phyloP scores from a whole-genome alignment of 306 rosid species.

The Lotus japonicus region DNA sequence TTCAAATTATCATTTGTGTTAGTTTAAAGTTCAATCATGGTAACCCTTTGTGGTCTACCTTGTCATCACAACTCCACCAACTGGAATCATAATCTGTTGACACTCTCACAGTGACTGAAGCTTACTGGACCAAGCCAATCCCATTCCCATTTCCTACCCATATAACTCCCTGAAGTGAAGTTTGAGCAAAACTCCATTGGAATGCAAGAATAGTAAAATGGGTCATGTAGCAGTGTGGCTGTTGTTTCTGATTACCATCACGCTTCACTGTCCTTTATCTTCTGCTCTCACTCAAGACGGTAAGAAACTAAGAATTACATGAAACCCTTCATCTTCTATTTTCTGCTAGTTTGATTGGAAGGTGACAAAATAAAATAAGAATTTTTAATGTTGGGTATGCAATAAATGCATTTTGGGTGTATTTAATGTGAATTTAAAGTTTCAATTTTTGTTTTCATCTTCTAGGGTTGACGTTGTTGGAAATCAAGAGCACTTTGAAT shows the following conservation, averaged over 20 bases:
- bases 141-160: not conserved
- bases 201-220: constrained; percentile 24
- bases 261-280: constrained; percentile 26
- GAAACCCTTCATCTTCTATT: not conserved
- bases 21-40: constrained; percentile 8
- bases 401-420: not conserved
- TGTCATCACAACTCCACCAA: constrained; percentile 19
- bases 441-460: not conserved
- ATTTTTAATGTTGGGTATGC: not conserved
- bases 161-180: not conserved
- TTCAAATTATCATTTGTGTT: constrained; percentile 1
- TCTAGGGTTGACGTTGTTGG: constrained; percentile 67
- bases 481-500: constrained; percentile 57
- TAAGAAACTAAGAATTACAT: constrained; percentile 47
- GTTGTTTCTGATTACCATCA: constrained; percentile 27
- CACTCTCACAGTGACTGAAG: not conserved
- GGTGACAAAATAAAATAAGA: too few relatives aligned
- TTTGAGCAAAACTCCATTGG: not conserved
- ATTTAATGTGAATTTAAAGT: not conserved
- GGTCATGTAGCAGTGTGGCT: constrained; percentile 23
- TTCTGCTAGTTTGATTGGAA: not conserved
- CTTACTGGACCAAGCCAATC: not conserved
- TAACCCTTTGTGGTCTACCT: constrained; percentile 12
- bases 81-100: constrained; percentile 1
- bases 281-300: constrained; percentile 72